Percentiles rank a stretch among this genome's conserved stretches.
These are phyloP conservation scores for Boletus reticulatus DNA, from an alignment of 768 basidiomycete species.

Conservation along the genomic window DNA sequence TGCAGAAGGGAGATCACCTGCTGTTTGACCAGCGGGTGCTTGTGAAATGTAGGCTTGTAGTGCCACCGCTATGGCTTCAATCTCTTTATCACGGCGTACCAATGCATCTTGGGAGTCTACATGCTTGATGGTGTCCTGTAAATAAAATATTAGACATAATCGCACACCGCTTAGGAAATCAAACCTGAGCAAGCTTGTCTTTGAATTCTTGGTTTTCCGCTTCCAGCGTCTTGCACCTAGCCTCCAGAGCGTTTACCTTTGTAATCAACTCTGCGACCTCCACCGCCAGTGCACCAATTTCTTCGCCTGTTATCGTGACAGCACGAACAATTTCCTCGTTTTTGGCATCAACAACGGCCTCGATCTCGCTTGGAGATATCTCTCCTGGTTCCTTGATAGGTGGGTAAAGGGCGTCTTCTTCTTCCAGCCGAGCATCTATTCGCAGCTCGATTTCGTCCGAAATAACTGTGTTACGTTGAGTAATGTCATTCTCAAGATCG, in stretches of 20 bases:
- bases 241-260: conserved; percentile 26
- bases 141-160: neutral
- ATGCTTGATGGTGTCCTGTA: conserved; percentile 14
- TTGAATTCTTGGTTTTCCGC: conserved; percentile 29
- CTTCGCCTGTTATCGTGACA: conserved; percentile 21
- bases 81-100: conserved; percentile 24
- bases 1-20: conserved; percentile 21
- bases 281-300: conserved; percentile 31
- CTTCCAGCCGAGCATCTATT: conserved; percentile 29
- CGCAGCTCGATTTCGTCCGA: conserved; percentile 30
- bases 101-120: conserved; percentile 11
- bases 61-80: conserved; percentile 30
- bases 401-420: conserved; percentile 23
- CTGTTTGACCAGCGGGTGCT: conserved; percentile 10
- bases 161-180: conserved; percentile 1
- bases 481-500: conserved; percentile 37
- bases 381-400: conserved; percentile 14
- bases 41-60: conserved; percentile 33
- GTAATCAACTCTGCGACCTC: conserved; percentile 33
- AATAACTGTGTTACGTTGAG: conserved; percentile 32
- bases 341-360: conserved; percentile 24
- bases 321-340: conserved; percentile 16
- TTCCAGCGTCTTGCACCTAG: conserved; percentile 20
- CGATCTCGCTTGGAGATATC: conserved; percentile 21
- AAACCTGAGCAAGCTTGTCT: conserved; percentile 25